Evolutionary conservation across 306 rosid species (phyloP), one percentile per base, ranked within the genome.

Genomic region (Lablab purpureus): DNA sequence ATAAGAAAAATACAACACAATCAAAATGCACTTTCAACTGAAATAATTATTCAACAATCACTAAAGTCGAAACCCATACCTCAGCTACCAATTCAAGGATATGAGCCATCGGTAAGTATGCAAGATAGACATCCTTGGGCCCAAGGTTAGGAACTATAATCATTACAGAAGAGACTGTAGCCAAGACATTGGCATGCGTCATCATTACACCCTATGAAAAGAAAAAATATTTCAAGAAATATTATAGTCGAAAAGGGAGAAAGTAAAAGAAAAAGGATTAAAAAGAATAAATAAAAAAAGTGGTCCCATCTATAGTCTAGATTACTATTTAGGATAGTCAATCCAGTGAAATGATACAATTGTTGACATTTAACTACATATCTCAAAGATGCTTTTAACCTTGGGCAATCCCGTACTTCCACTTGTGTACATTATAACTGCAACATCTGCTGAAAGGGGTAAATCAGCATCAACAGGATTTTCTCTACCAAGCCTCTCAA

Each of bases 341-440:
- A 86, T 73, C 80, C 58, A 28, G 76, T 21, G 60, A 25, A 62
- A 21, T 45, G 30, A 73, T 19, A 49, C 64, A 71, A 67, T 75
- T 58, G 6, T 32, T 45, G 50, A 28, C 67, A 71, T 15, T 23
- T 23, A 63, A 70, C 54, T 32, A 54, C 28, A 50, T 50, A 21
- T 15, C 70, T 34, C 54, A 66, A 58, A 81, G 84, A 84, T 32
- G 83, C 80, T 84, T 82, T 87, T 74, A 76, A 96, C 99, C 99
- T 93, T 93, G 30, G 99, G 97, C 73, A 93, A 82, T 78, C 99
- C 99, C 10, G 98, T 93, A 83, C 99, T 96, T 86, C 99, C 99
- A 84, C 99, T 96, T 49, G 99, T 93, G 85, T 96, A 96, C 99
- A 93, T 96, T 81, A 96, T 93, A 85, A 96, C 99, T 4, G 98